Evolutionary conservation across 2,329 filamentous ascomycete genomes (phyloP), one percentile per base, ranked within the genome.

Genomic region (Helicocarpus griseus): DNA sequence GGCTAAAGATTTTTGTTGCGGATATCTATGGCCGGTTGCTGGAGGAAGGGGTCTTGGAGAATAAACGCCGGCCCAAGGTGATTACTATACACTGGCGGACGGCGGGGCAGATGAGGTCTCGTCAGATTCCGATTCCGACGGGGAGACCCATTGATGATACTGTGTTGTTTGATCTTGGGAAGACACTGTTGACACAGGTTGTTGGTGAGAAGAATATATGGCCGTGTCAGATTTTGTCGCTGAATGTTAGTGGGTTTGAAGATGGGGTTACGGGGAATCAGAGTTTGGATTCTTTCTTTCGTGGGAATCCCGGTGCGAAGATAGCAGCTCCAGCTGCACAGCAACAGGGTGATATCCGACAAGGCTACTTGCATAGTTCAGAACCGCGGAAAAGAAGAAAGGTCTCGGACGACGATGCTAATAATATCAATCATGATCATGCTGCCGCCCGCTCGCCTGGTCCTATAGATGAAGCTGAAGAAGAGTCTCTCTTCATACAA

Each of bases 231-330:
- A 93, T 95, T 63, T 74, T 98, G 7, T 93, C 87, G 53, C 71
- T 97, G 43, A 90, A 86, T 57, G 88, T 97, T 22, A 84, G 82
- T n/a, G 90, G 89, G 0, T 96, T 97, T 57, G 90, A 97, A 66
- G 89, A 96, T 57, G 87, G 88, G 2, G 74, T 91, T 53, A 81
- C 78, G 38, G 86, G 87, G 4, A 97, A 95, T 63, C 84, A 83
- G 74, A 87, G 86, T 31, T 97, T 98, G 58, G 85, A 86, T 41
- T 77, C 80, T 0, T 97, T 96, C 63, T 74, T 98, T n/a, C 85
- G 77, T 43, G 80, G 36, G 11, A 33, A 33, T 35, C 13, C 19
- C 8, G 43, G 28, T 26, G 11, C 17, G 17, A 35, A 33, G 22
- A 14, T 6, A 5, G 28, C 9, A 22, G 28, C 29, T 9, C 3